These are phyloP conservation scores for Beauveria rudraprayagi DNA, from an alignment of 2,329 filamentous ascomycete genomes.

Conservation along the genomic window DNA sequence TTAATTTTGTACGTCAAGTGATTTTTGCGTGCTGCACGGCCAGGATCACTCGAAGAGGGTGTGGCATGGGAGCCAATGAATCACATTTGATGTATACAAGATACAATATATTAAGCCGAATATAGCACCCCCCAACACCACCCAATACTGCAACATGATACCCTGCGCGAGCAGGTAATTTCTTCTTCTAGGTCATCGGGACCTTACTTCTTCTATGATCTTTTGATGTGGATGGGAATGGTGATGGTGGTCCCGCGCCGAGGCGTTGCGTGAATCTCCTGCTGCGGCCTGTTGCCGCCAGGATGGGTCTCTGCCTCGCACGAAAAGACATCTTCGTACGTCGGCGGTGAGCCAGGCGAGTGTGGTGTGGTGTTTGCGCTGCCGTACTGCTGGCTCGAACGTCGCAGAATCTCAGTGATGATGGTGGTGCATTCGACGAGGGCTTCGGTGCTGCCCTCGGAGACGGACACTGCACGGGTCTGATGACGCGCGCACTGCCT, in stretches of 20 bases:
- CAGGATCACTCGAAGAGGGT: not conserved
- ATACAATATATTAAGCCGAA: not conserved
- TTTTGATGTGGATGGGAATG: not conserved
- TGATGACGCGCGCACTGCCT: not conserved
- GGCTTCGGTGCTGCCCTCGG: not conserved
- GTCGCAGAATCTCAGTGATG: not conserved
- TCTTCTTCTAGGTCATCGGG: not conserved
- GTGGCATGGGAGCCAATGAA: not conserved
- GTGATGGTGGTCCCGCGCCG: not conserved
- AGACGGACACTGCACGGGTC: not conserved
- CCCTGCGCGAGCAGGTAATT: not conserved
- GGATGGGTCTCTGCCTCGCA: not conserved
- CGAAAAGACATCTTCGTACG: not conserved
- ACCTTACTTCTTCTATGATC: not conserved
- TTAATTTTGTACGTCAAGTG: not conserved
- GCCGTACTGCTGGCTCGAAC: constrained; percentile 7
- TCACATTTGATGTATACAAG: not conserved
- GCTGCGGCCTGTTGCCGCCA: not conserved
- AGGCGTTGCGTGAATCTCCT: not conserved
- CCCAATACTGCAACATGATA: not conserved
- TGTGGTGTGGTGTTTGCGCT: not conserved
- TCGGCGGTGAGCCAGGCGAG: not conserved
- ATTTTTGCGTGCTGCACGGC: not conserved
- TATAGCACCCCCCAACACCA: not conserved
- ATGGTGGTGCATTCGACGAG: constrained; percentile 3